phyloP scores from a whole-genome alignment of 1,284 basidiomycete genomes.

The Fomitopsis pinicola region DNA sequence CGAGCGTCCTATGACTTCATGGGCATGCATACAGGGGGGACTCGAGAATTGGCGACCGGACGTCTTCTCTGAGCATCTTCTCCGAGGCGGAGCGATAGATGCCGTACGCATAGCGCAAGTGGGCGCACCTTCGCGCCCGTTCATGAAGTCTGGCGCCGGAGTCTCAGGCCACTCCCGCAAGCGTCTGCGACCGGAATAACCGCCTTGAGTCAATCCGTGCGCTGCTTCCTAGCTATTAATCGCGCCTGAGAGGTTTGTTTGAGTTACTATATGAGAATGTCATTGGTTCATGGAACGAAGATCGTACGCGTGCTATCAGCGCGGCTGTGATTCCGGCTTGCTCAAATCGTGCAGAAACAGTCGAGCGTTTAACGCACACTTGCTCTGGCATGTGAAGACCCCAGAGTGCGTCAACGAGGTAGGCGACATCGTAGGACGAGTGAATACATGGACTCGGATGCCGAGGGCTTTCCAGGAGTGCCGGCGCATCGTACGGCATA shows the following conservation, averaged over 20 bases:
- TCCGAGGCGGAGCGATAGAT: neutral
- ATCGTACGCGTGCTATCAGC: too few species aligned
- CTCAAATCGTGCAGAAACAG: too few species aligned
- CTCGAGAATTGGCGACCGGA: neutral
- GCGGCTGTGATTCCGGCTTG: too few species aligned
- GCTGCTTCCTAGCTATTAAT: neutral
- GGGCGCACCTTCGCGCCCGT: neutral
- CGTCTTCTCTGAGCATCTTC: neutral
- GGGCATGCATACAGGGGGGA: neutral
- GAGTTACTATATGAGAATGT: too few species aligned
- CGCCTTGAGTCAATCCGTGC: neutral
- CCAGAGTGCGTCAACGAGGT: too few species aligned
- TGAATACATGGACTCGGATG: too few species aligned
- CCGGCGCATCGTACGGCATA: too few species aligned
- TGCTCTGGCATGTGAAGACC: too few species aligned
- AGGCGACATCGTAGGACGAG: too few species aligned
- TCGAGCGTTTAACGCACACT: too few species aligned
- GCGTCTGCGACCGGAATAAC: neutral
- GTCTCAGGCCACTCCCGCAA: neutral
- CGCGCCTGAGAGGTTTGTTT: neutral
- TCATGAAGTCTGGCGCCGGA: neutral
- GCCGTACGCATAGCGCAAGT: neutral
- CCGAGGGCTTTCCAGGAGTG: too few species aligned
- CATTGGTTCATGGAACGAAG: too few species aligned
- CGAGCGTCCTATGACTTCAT: neutral